These are phyloP conservation scores for Eucalyptus grandis DNA, from an alignment of 345 rosid species.

Conservation along the genomic window DNA sequence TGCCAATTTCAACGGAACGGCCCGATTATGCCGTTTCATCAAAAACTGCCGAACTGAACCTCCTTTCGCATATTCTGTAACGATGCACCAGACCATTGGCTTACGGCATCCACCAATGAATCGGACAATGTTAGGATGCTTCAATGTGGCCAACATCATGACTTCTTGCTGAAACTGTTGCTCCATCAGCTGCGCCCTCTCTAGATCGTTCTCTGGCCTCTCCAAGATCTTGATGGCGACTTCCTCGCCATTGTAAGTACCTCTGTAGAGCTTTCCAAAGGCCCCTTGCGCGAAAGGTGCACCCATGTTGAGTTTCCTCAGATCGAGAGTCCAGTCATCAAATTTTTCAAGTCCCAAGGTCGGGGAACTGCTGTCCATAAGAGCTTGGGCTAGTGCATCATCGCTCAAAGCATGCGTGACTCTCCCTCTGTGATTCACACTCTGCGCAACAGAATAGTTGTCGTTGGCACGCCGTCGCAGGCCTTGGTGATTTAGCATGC, in stretches of 20 bases:
- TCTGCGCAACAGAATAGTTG: constrained; percentile 12
- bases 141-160: constrained; percentile 29
- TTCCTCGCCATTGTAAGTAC: constrained; percentile 29
- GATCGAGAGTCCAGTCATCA: constrained; percentile 28
- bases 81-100: constrained; percentile 38
- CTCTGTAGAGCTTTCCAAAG: constrained; percentile 35
- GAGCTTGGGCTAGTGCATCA: constrained; percentile 25
- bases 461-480: constrained; percentile 15
- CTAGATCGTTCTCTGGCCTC: constrained; percentile 26
- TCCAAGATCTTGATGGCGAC: constrained; percentile 37
- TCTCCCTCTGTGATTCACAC: constrained; percentile 22
- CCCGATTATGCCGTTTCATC: constrained; percentile 11
- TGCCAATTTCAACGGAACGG: constrained; percentile 26
- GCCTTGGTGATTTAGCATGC: constrained; percentile 33
- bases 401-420: constrained; percentile 22
- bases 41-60: constrained; percentile 31
- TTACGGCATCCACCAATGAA: constrained; percentile 30
- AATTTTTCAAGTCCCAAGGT: constrained; percentile 17
- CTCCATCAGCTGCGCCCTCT: constrained; percentile 22
- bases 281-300: constrained; percentile 33
- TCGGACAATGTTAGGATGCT: constrained; percentile 25
- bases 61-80: constrained; percentile 34
- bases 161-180: constrained; percentile 40
- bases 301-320: constrained; percentile 31
- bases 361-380: constrained; percentile 19